Conservation (phyloP, 169 alveolate genomes). For the Cryptosporidium ryanae region DNA sequence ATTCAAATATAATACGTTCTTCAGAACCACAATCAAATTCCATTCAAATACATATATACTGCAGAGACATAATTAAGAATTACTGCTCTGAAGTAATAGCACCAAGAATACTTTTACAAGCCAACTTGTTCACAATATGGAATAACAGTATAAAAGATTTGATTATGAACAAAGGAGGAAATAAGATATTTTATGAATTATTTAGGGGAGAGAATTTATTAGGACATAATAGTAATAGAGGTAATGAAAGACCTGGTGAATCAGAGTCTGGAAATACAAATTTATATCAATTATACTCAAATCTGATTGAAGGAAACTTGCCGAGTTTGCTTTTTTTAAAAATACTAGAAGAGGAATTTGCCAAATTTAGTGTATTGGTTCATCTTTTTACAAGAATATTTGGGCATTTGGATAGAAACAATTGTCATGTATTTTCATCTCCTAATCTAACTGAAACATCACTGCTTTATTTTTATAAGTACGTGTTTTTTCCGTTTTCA, state of each 20-base stretch:
- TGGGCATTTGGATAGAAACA: conserved; percentile 64
- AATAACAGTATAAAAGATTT: conserved; percentile 43
- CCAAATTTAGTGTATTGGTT: conserved; percentile 49
- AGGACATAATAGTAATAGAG: neutral
- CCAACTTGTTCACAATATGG: conserved; percentile 58
- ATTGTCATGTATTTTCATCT: conserved; percentile 49
- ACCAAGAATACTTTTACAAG: conserved; percentile 68
- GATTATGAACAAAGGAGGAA: conserved; percentile 2
- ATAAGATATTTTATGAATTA: conserved; percentile 18
- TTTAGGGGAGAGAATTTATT: neutral
- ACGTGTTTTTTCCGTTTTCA: conserved; percentile 59
- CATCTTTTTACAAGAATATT: conserved; percentile 45
- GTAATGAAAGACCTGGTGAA: too few relatives aligned
- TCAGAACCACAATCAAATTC: conserved; percentile 57
- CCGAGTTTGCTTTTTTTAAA: conserved; percentile 41
- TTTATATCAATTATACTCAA: conserved; percentile 25
- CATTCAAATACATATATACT: conserved; percentile 54
- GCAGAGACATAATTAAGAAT: conserved; percentile 37
- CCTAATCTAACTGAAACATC: conserved; percentile 49
- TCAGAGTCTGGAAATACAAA: neutral
- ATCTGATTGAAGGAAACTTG: conserved; percentile 18
- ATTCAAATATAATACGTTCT: conserved; percentile 10
- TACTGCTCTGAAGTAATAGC: conserved; percentile 45
- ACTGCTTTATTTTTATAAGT: conserved; percentile 41
- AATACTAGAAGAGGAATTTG: conserved; percentile 62